A percentile compares a stretch with the other conserved stretches of the same genome.
phyloP scores from a whole-genome alignment of 225 moss, liverwort and hornwort genomes.

The Asterella californica region DNA sequence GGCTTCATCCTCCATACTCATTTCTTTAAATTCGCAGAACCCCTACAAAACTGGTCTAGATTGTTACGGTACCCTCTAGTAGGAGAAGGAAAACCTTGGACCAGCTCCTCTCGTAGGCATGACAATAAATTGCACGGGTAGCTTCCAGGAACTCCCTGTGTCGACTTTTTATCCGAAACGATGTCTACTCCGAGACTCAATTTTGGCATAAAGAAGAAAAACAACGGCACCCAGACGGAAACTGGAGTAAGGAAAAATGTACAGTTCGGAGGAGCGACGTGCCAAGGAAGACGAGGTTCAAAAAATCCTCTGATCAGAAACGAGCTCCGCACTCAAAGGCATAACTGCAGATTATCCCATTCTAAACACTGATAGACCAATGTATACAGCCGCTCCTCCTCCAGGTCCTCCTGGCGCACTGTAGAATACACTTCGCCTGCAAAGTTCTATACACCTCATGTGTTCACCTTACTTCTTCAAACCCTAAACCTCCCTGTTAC shows the following conservation, averaged over 20 bases:
- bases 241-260: not conserved
- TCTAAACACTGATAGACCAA: not conserved
- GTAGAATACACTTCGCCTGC: not conserved
- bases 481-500: slow-evolving; percentile 22
- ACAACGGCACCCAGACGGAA: not conserved
- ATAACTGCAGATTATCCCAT: not conserved
- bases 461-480: not conserved
- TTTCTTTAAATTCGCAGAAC: slow-evolving; percentile 22
- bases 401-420: not conserved
- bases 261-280: not conserved
- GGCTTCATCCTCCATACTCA: slow-evolving; percentile 84
- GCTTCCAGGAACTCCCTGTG: not conserved
- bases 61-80: not conserved
- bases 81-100: not conserved
- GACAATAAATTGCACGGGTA: not conserved
- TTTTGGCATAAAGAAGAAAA: not conserved
- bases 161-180: not conserved
- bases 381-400: not conserved
- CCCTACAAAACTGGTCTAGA: no score
- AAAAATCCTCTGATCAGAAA: slow-evolving; percentile 2
- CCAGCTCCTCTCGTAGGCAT: not conserved
- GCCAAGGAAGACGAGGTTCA: not conserved
- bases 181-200: not conserved
- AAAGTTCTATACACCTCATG: not conserved
- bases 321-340: slow-evolving; percentile 16